Conservation (phyloP, 352 stramenopile species). For the Phytophthora palmivora region DNA sequence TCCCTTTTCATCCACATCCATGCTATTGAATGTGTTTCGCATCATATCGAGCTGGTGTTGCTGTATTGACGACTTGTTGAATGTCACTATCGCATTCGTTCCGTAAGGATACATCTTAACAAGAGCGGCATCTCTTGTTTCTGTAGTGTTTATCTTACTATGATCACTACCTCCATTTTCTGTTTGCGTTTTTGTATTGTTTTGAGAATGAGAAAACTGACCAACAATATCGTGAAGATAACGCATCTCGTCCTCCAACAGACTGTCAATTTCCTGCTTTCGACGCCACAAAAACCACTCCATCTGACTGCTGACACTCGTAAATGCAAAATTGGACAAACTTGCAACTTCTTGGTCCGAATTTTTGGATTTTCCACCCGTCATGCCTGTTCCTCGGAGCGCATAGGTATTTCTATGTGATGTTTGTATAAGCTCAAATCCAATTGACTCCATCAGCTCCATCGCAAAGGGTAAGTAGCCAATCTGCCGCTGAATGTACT, state of each 20-base stretch:
- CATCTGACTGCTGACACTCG: slow-evolving; percentile 63
- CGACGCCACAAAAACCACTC: slow-evolving; percentile 84
- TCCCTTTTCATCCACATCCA: slow-evolving; percentile 49
- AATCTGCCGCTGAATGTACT: slow-evolving; percentile 62
- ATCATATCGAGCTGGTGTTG: slow-evolving; percentile 62
- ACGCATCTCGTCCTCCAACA: slow-evolving; percentile 69
- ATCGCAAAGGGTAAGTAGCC: slow-evolving; percentile 53
- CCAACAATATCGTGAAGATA: slow-evolving; percentile 55
- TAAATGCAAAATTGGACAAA: slow-evolving; percentile 70
- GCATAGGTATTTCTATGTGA: slow-evolving; percentile 56
- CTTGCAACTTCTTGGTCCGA: slow-evolving; percentile 23
- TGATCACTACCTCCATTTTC: neutral
- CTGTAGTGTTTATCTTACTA: neutral
- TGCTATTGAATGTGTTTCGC: slow-evolving; percentile 34
- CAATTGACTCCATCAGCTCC: slow-evolving; percentile 73
- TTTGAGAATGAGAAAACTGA: neutral
- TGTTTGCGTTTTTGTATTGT: neutral
- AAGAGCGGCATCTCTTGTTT: slow-evolving; percentile 12
- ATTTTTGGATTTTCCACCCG: neutral
- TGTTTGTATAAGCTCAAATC: slow-evolving; percentile 53
- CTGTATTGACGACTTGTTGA: slow-evolving; percentile 56
- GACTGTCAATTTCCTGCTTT: slow-evolving; percentile 71
- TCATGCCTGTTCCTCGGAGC: slow-evolving; percentile 52
- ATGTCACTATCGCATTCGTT: slow-evolving; percentile 56
- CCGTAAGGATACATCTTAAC: slow-evolving; percentile 73